phyloP scores from a whole-genome alignment of 164 flowering plant genomes.

The Vitis riparia region DNA sequence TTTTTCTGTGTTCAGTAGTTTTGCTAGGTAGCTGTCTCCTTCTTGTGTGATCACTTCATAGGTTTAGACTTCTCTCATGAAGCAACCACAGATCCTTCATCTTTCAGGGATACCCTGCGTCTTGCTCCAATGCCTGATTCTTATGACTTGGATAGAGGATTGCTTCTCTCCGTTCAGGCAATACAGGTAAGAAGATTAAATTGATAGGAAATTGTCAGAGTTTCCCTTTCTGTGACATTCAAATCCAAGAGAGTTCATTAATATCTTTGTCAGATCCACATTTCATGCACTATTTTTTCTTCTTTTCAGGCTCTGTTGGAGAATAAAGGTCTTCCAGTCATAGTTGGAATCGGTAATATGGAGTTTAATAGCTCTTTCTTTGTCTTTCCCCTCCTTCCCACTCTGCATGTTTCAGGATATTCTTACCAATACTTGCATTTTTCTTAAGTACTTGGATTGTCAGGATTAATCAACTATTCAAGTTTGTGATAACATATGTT shows the following conservation, averaged over 20 bases:
- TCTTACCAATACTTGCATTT: too few relatives aligned
- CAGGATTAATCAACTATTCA: background rate
- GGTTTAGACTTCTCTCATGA: conserved; percentile 61
- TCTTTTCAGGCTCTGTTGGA: conserved; percentile 88
- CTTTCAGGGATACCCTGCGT: conserved; percentile 78
- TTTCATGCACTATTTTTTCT: conserved; percentile 10
- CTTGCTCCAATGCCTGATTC: conserved; percentile 98
- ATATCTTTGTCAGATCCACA: conserved; percentile 1
- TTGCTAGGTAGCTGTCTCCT: background rate
- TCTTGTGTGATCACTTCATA: conserved; percentile 5
- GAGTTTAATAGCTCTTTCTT: conserved; percentile 5
- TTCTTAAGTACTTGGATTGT: background rate
- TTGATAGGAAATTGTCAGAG: background rate
- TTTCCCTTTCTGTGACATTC: conserved; percentile 1
- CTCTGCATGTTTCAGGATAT: too few relatives aligned
- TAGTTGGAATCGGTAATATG: conserved; percentile 93
- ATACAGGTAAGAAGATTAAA: conserved; percentile 67
- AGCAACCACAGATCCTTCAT: conserved; percentile 83
- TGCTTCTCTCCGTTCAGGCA: conserved; percentile 96
- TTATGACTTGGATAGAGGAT: conserved; percentile 89
- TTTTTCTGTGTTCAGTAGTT: conserved; percentile 1
- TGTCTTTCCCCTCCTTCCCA: background rate
- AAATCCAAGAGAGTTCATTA: conserved; percentile 2
- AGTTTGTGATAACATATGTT: too few relatives aligned
- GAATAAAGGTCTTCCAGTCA: conserved; percentile 86